Evolutionary conservation across 176 grass and related monocot genomes (phyloP).

Genomic region (barley (Hordeum vulgare)): MorexV3_pseudomolecules_assembly NC_058523.1:10249863-10250362

Average conservation of each 20-base stretch:
- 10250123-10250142: slow-evolving; percentile 79
- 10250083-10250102: slow-evolving; percentile 88
- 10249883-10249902: neutral
- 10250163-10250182: slow-evolving; percentile 75
- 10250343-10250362: slow-evolving; percentile 72
- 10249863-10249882: neutral
- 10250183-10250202: slow-evolving; percentile 78
- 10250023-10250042: slow-evolving; percentile 51
- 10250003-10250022: slow-evolving; percentile 73
- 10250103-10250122: slow-evolving; percentile 81
- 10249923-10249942: slow-evolving; percentile 95
- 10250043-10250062: slow-evolving; percentile 93
- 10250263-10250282: slow-evolving; percentile 92
- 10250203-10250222: slow-evolving; percentile 96
- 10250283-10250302: slow-evolving; percentile 80
- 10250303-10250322: slow-evolving; percentile 86
- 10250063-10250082: slow-evolving; percentile 97
- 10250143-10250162: slow-evolving; percentile 83
- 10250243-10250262: slow-evolving; percentile 91
- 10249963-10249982: slow-evolving; percentile 52
- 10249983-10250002: slow-evolving; percentile 78
- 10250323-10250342: slow-evolving; percentile 51
- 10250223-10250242: slow-evolving; percentile 73
- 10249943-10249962: slow-evolving; percentile 52
- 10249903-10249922: neutral